Evolutionary conservation across 2,329 filamentous ascomycete species (phyloP).

Genomic region (Huntiella decipiens): DNA sequence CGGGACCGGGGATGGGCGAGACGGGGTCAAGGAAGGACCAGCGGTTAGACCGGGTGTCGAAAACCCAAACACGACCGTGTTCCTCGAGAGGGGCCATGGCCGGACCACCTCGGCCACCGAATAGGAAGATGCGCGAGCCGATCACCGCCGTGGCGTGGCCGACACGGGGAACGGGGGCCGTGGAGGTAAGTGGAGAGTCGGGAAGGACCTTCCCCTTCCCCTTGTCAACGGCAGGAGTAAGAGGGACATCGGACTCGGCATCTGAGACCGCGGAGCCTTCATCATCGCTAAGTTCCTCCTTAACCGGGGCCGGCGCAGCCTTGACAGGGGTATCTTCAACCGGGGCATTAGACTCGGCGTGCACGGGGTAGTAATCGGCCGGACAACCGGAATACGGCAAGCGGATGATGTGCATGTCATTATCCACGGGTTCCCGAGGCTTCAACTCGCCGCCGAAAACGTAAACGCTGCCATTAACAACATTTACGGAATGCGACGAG

Average conservation of each 20-base stretch:
- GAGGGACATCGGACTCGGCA: conserved; percentile 14
- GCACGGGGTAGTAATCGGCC: conserved; percentile 40
- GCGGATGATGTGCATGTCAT: conserved; percentile 47
- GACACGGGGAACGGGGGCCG: conserved; percentile 47
- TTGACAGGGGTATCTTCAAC: conserved; percentile 15
- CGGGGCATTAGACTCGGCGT: conserved; percentile 22
- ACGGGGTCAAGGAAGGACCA: conserved; percentile 49
- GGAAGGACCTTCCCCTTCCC: conserved; percentile 18
- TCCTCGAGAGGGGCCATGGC: conserved; percentile 58
- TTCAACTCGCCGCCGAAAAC: conserved; percentile 62
- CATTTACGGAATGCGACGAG: conserved; percentile 54
- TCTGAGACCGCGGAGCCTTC: conserved; percentile 13
- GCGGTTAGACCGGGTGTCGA: conserved; percentile 40
- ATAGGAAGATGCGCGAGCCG: conserved; percentile 55
- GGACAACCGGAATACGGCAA: conserved; percentile 38
- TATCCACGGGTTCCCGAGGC: conserved; percentile 49
- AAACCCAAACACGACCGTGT: conserved; percentile 55
- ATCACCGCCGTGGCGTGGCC: conserved; percentile 55
- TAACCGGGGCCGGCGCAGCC: conserved; percentile 13
- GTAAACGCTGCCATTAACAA: conserved; percentile 35
- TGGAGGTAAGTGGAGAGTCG: neutral
- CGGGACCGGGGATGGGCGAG: conserved; percentile 23
- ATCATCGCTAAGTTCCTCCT: conserved; percentile 9
- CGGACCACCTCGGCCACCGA: conserved; percentile 55
- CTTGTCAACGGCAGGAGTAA: conserved; percentile 20